Evolutionary conservation across 345 rosid genomes (phyloP).

Genomic region (Dovyalis caffra): DNA sequence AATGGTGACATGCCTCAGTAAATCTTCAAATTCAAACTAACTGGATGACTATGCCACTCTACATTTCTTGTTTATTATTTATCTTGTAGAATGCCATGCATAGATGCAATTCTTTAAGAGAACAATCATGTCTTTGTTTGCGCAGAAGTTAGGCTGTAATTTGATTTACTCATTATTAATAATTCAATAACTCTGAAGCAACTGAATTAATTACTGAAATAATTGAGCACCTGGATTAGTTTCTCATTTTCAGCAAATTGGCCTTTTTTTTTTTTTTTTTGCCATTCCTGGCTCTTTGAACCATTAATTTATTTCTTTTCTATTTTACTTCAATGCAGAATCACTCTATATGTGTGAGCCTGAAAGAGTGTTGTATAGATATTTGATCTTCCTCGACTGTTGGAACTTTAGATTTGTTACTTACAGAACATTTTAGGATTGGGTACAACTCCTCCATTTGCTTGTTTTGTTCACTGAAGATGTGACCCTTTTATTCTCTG

Average conservation of each 20-base stretch:
- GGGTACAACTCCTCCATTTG: too few relatives aligned
- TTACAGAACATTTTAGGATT: neutral
- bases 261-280: neutral
- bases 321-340: neutral
- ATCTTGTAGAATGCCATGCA: slow-evolving; percentile 2
- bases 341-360: neutral
- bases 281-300: neutral
- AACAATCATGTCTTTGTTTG: neutral
- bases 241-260: neutral
- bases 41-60: neutral
- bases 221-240: neutral
- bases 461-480: too few relatives aligned
- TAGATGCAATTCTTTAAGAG: slow-evolving; percentile 2
- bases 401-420: neutral
- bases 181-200: too few relatives aligned
- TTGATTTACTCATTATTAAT: too few relatives aligned
- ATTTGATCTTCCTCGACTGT: neutral
- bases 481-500: too few relatives aligned
- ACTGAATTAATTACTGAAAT: too few relatives aligned
- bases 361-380: neutral
- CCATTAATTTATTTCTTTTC: neutral
- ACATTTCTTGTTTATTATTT: neutral
- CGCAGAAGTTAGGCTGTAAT: too few relatives aligned
- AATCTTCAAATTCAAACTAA: slow-evolving; percentile 11
- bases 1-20: slow-evolving; percentile 23